Evolutionary conservation across 495 filamentous ascomycete species (phyloP).

Genomic region (Aspergillus olivimuriae): DNA sequence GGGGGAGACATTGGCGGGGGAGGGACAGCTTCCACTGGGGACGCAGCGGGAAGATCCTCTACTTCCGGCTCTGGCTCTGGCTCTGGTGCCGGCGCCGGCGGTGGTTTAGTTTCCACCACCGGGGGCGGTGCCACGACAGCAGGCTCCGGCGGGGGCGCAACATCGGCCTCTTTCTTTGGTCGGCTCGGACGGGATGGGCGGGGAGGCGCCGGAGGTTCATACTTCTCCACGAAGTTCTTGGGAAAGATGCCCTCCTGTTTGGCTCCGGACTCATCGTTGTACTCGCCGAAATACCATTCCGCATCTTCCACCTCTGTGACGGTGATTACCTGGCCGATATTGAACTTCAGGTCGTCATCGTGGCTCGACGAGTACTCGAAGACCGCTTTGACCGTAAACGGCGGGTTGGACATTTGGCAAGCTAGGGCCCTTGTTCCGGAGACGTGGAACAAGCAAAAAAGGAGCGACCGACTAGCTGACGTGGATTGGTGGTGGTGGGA

Average conservation of each 20-base stretch:
- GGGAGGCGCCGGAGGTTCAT: constrained; percentile 84
- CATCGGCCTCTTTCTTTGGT: constrained; percentile 62
- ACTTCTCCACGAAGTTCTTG: constrained; percentile 93
- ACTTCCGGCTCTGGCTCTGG: constrained; percentile 14
- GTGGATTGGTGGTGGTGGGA: constrained; percentile 14
- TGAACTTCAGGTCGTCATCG: constrained; percentile 89
- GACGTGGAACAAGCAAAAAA: constrained; percentile 9
- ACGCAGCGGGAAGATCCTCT: constrained; percentile 23
- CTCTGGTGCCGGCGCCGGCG: constrained; percentile 33
- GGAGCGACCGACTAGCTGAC: constrained; percentile 9
- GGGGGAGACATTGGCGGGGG: constrained; percentile 33
- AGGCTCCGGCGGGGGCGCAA: constrained; percentile 31
- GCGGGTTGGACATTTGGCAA: constrained; percentile 63
- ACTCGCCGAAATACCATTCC: constrained; percentile 94
- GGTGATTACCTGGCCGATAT: constrained; percentile 80
- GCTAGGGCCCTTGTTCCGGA: constrained; percentile 19
- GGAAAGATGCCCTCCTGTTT: constrained; percentile 91
- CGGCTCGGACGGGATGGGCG: constrained; percentile 66
- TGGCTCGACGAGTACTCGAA: constrained; percentile 89
- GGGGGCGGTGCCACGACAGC: constrained; percentile 28
- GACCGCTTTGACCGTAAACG: constrained; percentile 91
- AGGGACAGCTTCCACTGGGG: constrained; percentile 27
- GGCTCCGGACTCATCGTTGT: constrained; percentile 62
- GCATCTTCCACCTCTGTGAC: constrained; percentile 87
- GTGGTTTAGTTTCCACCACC: constrained; percentile 20